Percentiles rank a stretch among this genome's conserved stretches.
Evolutionary conservation across 768 basidiomycete genomes (phyloP).

Genomic region (Boletus fagicola): DNA sequence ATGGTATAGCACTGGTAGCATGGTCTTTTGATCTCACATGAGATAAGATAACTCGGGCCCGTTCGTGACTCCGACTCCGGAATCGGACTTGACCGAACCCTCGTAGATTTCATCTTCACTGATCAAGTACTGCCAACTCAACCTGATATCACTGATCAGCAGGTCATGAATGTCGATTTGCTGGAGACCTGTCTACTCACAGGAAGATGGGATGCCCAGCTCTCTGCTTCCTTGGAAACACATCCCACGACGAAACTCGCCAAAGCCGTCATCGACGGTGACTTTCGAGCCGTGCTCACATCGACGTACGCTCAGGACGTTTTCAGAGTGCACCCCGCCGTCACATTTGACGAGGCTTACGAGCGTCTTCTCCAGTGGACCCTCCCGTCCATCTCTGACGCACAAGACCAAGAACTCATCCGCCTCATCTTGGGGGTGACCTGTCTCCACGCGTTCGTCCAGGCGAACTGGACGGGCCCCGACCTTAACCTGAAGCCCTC

Average conservation of each 20-base stretch:
- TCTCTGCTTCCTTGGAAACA: slow-evolving; percentile 23
- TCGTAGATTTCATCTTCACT: slow-evolving; percentile 1
- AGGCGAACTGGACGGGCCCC: slow-evolving; percentile 96
- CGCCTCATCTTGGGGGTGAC: slow-evolving; percentile 70
- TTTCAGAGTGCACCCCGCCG: slow-evolving; percentile 33
- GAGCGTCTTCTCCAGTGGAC: slow-evolving; percentile 35
- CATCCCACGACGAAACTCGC: slow-evolving; percentile 39
- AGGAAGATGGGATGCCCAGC: slow-evolving; percentile 42
- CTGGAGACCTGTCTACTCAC: slow-evolving; percentile 59
- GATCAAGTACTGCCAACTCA: neutral
- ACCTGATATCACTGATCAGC: neutral
- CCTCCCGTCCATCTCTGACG: slow-evolving; percentile 29
- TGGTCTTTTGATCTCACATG: neutral
- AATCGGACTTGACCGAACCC: neutral
- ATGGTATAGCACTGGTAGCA: neutral
- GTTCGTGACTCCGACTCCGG: neutral
- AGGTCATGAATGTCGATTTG: slow-evolving; percentile 20
- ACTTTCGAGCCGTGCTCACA: slow-evolving; percentile 53
- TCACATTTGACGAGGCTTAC: slow-evolving; percentile 41
- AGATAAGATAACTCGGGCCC: slow-evolving; percentile 13
- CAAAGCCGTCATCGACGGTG: slow-evolving; percentile 56
- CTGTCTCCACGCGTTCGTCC: slow-evolving; percentile 85
- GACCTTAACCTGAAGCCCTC: slow-evolving; percentile 58
- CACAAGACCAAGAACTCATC: slow-evolving; percentile 49
- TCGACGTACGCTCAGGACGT: slow-evolving; percentile 43